These are phyloP conservation scores for Rhynchospora breviuscula DNA, from an alignment of 176 grass and related monocot genomes.

Conservation along the genomic window DNA sequence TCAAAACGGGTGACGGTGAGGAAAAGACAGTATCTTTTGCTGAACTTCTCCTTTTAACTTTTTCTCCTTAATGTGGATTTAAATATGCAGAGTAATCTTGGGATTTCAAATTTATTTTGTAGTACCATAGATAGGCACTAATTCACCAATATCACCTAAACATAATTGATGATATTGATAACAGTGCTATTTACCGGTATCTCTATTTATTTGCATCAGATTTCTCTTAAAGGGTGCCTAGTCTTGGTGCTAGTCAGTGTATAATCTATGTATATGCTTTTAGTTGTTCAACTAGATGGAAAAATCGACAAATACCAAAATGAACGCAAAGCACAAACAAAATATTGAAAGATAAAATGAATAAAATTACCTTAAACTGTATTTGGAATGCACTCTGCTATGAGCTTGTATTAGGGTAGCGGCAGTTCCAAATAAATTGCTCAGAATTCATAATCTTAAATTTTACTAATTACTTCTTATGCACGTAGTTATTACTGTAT, in stretches of 20 bases:
- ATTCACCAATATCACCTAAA: not conserved
- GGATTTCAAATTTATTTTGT: not conserved
- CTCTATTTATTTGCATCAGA: too few relatives aligned
- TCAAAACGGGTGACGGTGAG: constrained; percentile 55
- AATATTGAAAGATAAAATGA: not conserved
- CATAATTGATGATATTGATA: not conserved
- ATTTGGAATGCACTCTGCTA: too few relatives aligned
- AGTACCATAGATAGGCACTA: not conserved
- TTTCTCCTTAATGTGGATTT: not conserved
- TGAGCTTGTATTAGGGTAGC: not conserved
- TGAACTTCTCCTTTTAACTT: not conserved
- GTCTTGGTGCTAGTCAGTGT: not conserved
- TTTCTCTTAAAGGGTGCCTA: not conserved
- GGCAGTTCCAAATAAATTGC: not conserved
- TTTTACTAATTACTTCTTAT: not conserved
- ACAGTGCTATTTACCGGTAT: too few relatives aligned
- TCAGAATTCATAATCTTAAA: not conserved
- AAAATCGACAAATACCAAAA: not conserved
- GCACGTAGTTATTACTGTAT: not conserved
- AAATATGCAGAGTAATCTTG: not conserved
- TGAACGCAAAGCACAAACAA: not conserved
- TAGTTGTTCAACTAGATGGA: too few relatives aligned
- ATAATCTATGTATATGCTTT: not conserved
- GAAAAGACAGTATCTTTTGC: not conserved
- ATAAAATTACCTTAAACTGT: not conserved